Evolutionary conservation across 768 basidiomycete species (phyloP), one percentile per base, ranked within the genome.

Genomic region (Lepiota subincarnata): DNA sequence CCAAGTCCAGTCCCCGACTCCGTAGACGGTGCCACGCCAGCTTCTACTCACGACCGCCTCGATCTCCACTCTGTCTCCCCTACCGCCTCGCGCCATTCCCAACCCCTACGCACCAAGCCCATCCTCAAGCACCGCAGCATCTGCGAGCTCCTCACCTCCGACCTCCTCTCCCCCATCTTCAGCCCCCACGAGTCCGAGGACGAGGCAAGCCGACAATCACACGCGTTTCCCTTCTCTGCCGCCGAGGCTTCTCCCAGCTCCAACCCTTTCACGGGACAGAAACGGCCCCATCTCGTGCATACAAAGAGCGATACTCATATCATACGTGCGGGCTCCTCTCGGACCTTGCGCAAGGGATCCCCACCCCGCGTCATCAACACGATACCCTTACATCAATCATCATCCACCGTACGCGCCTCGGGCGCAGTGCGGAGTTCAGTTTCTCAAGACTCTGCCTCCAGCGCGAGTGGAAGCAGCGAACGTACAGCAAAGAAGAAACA

Each of bases 91-190:
- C 44, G 50, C 55, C 40, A 57, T 42, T 51, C 60, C 60, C 45
- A 64, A 28, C 55, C 53, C n/a, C 48, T 55, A 4, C 61, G 70
- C 56, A 72, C 63, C 66, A 98, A 98, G 70, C 91, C 96, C 50
- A 99, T 99, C 58, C 81, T 99, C 60, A 99, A 99, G 71, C 89
- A 95, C 67, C 86, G 96, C 16, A 93, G 90, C 60, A 87, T 98
- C 57, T 81, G 84, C 62, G 89, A 99, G 66, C 82, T 96, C 55
- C 87, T 99, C 55, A 84, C 85, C 6, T 82, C 83, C 57, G 87
- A 89, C 55, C 75, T 83, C 43, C 82, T 83, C 36, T 81, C 81
- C 2, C 84, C 85, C 43, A 59, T 83, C n/a, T 81, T 84, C 59
- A 83, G 82, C 57, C 77, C 81, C 3, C 63, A 72, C 13, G 83